Percentiles rank a stretch among this genome's conserved stretches.
Evolutionary conservation across 2,329 filamentous ascomycete species (phyloP).

Genomic region (Alternaria sp.): DNA sequence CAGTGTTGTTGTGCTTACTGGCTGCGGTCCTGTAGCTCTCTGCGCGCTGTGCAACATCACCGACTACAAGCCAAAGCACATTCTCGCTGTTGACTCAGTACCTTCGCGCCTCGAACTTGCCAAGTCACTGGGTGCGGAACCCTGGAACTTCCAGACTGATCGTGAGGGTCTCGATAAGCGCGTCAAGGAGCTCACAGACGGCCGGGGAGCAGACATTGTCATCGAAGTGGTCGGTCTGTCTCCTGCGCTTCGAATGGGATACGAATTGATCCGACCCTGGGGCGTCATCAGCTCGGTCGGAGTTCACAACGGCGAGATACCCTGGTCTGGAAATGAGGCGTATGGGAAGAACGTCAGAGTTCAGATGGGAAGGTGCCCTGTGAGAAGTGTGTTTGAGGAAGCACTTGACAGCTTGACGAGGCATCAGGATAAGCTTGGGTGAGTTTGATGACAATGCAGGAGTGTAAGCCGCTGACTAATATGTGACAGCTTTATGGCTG

Average conservation of each 20-base stretch:
- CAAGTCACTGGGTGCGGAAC: slow-evolving; percentile 76
- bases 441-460: slow-evolving; percentile 11
- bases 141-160: slow-evolving; percentile 77
- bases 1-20: slow-evolving; percentile 78
- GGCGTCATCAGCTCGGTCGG: slow-evolving; percentile 57
- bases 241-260: slow-evolving; percentile 56
- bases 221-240: slow-evolving; percentile 63
- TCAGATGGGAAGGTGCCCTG: slow-evolving; percentile 59
- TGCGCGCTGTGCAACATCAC: slow-evolving; percentile 80
- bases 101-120: slow-evolving; percentile 77
- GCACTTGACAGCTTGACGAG: slow-evolving; percentile 54
- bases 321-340: slow-evolving; percentile 56
- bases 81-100: slow-evolving; percentile 82
- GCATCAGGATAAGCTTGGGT: slow-evolving; percentile 58
- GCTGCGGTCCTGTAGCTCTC: slow-evolving; percentile 80
- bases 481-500: slow-evolving; percentile 55
- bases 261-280: slow-evolving; percentile 58
- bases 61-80: slow-evolving; percentile 74
- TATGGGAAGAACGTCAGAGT: slow-evolving; percentile 59
- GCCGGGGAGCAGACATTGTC: slow-evolving; percentile 83
- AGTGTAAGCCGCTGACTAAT: neutral
- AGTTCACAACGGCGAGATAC: slow-evolving; percentile 58
- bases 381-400: slow-evolving; percentile 57
- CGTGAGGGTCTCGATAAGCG: slow-evolving; percentile 69
- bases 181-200: slow-evolving; percentile 76